Percentiles rank a stretch among this genome's conserved stretches.
Conservation (phyloP, 805 yeast genomes). For the Candida tammaniensis region DNA sequence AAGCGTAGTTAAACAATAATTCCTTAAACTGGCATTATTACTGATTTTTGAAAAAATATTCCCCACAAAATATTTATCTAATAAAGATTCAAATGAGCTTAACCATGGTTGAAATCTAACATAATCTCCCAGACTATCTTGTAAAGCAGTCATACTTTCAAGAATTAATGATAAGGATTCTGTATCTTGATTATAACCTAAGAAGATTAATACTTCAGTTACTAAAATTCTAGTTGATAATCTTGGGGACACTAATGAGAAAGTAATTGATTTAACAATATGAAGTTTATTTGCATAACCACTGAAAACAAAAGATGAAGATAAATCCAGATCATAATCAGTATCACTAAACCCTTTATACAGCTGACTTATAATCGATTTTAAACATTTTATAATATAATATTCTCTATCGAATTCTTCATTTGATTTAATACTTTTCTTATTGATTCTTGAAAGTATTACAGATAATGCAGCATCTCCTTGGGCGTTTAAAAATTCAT, state of each 20-base stretch:
- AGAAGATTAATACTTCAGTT: conserved; percentile 40
- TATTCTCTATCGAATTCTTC: conserved; percentile 43
- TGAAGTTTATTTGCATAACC: conserved; percentile 24
- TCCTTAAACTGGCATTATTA: conserved; percentile 18
- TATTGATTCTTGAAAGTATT: conserved; percentile 35
- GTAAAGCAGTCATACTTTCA: conserved; percentile 31
- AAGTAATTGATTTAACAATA: conserved; percentile 35
- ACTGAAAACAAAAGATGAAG: conserved; percentile 8
- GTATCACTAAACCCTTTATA: conserved; percentile 9
- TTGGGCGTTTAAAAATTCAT: conserved; percentile 34
- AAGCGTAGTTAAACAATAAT: conserved; percentile 36
- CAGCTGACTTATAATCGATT: conserved; percentile 26
- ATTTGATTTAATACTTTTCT: conserved; percentile 42
- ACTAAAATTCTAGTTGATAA: conserved; percentile 38
- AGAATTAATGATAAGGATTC: conserved; percentile 20
- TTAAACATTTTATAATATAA: conserved; percentile 36
- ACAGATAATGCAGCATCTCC: conserved; percentile 44
- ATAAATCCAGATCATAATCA: conserved; percentile 10
- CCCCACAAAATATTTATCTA: conserved; percentile 25
- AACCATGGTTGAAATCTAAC: conserved; percentile 43
- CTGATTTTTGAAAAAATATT: conserved; percentile 13
- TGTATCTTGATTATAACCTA: conserved; percentile 24
- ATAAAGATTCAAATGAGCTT: conserved; percentile 30
- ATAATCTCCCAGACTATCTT: conserved; percentile 33
- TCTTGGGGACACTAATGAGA: conserved; percentile 39